A percentile compares a stretch with the other conserved stretches of the same genome.
phyloP scores from a whole-genome alignment of 371 early-diverging fungal species.

The Mucor lusitanicus region DNA sequence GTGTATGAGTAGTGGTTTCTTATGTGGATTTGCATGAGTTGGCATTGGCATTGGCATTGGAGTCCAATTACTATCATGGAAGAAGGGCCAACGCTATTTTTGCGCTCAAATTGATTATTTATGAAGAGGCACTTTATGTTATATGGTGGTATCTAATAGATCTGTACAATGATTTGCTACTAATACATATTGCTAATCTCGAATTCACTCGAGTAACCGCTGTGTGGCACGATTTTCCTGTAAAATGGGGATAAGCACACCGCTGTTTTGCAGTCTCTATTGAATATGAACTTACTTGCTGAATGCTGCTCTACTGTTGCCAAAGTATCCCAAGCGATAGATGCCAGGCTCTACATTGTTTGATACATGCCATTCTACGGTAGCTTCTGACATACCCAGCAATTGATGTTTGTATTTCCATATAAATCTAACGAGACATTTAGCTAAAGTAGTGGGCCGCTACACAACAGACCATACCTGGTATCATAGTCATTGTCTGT shows the following conservation, averaged over 20 bases:
- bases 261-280: not conserved
- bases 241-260: not conserved
- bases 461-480: constrained; percentile 8
- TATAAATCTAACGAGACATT: constrained; percentile 23
- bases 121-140: not conserved
- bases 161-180: not conserved
- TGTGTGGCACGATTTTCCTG: constrained; percentile 18
- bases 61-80: too few relatives aligned
- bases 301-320: constrained; percentile 29
- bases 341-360: constrained; percentile 24
- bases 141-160: not conserved
- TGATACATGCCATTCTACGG: constrained; percentile 40
- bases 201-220: constrained; percentile 34
- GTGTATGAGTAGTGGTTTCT: too few relatives aligned
- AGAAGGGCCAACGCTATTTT: too few relatives aligned
- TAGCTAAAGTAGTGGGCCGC: not conserved
- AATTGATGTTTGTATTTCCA: constrained; percentile 33
- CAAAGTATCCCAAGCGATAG: constrained; percentile 43
- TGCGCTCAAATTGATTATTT: not conserved
- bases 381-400: constrained; percentile 40
- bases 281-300: constrained; percentile 24
- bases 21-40: too few relatives aligned
- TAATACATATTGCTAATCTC: constrained; percentile 8
- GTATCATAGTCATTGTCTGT: constrained; percentile 55
- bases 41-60: too few relatives aligned